Percentiles rank a stretch among this genome's conserved stretches.
Evolutionary conservation across 306 rosid species (phyloP).

Genomic region (Ziziphus jujuba): DNA sequence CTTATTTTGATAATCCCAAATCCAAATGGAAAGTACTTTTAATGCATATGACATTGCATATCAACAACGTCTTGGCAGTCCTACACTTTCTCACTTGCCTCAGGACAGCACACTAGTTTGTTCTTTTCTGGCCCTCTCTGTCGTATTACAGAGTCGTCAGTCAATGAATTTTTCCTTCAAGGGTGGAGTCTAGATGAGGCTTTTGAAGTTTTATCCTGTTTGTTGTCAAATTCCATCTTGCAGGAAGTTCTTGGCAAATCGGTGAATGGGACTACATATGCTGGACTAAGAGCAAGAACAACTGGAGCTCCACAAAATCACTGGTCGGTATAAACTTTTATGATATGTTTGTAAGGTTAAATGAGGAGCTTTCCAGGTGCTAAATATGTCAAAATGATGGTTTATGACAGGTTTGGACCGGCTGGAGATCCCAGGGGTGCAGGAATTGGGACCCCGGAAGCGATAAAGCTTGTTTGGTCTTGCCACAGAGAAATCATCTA

Average conservation of each 20-base stretch:
- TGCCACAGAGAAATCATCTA: slow-evolving; percentile 93
- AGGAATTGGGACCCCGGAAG: slow-evolving; percentile 98
- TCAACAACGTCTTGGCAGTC: too few species aligned
- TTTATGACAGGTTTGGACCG: slow-evolving; percentile 83
- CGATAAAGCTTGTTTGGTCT: slow-evolving; percentile 97
- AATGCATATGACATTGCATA: too few species aligned
- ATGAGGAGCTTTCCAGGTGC: background rate
- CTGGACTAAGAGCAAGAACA: slow-evolving; percentile 92
- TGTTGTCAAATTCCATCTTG: slow-evolving; percentile 19
- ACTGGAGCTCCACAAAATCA: slow-evolving; percentile 98
- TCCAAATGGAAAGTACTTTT: too few species aligned
- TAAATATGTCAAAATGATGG: slow-evolving; percentile 24
- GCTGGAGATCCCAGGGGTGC: slow-evolving; percentile 98
- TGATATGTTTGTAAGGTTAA: background rate
- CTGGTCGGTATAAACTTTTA: slow-evolving; percentile 47
- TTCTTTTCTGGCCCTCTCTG: too few species aligned
- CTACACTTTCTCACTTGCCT: too few species aligned
- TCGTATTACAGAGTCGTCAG: too few species aligned
- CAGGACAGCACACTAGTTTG: too few species aligned
- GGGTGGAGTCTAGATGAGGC: background rate
- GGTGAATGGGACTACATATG: slow-evolving; percentile 91
- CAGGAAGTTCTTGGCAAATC: slow-evolving; percentile 90
- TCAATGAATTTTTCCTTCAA: background rate
- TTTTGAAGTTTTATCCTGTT: background rate
- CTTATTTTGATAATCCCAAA: too few species aligned